Evolutionary conservation across 495 filamentous ascomycete species (phyloP).

Genomic region (Podospora conica): DNA sequence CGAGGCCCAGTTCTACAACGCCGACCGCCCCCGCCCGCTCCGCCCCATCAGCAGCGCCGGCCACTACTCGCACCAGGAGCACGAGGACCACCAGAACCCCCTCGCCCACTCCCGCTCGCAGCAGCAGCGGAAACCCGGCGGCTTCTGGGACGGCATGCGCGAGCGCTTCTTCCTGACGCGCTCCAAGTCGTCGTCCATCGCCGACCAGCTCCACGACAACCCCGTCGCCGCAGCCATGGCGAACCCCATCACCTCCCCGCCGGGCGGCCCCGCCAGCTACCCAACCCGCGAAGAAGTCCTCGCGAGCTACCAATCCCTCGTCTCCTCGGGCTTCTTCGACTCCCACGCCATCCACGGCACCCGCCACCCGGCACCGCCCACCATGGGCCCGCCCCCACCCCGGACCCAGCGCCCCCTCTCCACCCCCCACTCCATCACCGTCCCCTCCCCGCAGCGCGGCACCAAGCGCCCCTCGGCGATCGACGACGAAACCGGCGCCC

Average conservation of each 20-base stretch:
- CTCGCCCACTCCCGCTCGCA: neutral
- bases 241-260: neutral
- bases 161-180: slow-evolving; percentile 24
- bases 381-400: slow-evolving; percentile 5
- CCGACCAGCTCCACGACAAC: neutral
- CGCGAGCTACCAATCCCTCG: slow-evolving; percentile 39
- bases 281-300: slow-evolving; percentile 41
- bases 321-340: slow-evolving; percentile 44
- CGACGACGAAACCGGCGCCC: slow-evolving; percentile 19
- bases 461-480: slow-evolving; percentile 24
- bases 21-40: neutral
- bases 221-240: neutral
- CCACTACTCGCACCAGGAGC: neutral
- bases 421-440: neutral
- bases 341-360: slow-evolving; percentile 44
- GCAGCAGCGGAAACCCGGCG: slow-evolving; percentile 8
- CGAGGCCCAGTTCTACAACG: slow-evolving; percentile 32
- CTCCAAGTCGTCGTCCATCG: slow-evolving; percentile 14
- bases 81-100: slow-evolving; percentile 1
- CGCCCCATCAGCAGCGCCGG: slow-evolving; percentile 13
- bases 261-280: slow-evolving; percentile 16
- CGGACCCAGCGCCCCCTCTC: neutral
- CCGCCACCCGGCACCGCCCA: slow-evolving; percentile 28
- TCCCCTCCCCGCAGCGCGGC: slow-evolving; percentile 15
- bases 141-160: slow-evolving; percentile 31